Base-by-base conservation (phyloP, 1,284 basidiomycete genomes). In the Trametes pubescens region DNA sequence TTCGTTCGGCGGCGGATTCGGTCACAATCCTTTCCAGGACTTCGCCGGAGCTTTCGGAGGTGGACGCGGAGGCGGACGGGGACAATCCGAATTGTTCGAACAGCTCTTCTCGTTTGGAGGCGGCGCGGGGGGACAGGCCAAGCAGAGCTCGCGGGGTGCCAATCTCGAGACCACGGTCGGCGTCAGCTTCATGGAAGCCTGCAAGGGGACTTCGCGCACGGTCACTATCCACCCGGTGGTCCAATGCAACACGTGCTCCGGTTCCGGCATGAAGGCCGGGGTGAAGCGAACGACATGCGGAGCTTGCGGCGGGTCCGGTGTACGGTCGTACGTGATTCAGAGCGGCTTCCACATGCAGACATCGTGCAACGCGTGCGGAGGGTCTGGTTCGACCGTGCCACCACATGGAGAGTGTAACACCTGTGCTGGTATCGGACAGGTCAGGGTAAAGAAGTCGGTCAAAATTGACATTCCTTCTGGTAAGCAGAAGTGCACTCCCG, bases 341-440 rank as follows among this genome's bases (percentile, higher is more conserved):
- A 90, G 86, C 75, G 98, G 98, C 18, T 99, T 99, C 88, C 94
- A 96, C 76, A 98, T 99, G 95, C 91, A 96, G 13, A 94, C 90
- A 70, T 96, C 95, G 26, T 99, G 98, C 78, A 83, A 84, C 57
- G 78, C 86, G 26, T 99, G 98, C 78, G 82, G 86, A 26, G 98
- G 98, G n/a, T 82, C 86, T 16, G 98, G 98, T 18, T 86, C 86
- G 38, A 87, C 86, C 4, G 87, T 98, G 34, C 94, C 95, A 60
- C 88, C 88, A 16, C 89, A 86, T 35, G 87, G 91, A 67, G 86
- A 91, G 67, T 99, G 98, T 77, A 84, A 84, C 32, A 81, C 83
- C 52, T 99, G 98, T 77, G 87, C 84, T 40, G 98, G 98, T 37
- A 83, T 95, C 34, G 98, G 98, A 22, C 92, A 95, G 72, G 90